phyloP scores from a whole-genome alignment of 306 rosid genomes.

The Vigna mungo region DNA sequence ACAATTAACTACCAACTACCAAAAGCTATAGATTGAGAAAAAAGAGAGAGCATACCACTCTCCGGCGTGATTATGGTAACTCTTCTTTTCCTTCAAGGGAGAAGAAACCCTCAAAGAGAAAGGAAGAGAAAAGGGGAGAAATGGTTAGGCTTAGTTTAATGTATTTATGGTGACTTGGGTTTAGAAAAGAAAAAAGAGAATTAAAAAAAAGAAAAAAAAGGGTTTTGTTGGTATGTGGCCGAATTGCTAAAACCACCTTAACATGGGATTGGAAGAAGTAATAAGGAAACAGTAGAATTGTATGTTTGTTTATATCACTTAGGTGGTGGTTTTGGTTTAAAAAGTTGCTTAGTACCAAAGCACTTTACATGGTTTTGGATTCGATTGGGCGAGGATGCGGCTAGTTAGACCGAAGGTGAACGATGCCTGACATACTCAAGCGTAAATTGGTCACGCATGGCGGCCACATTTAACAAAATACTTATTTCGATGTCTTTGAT shows the following conservation, averaged over 20 bases:
- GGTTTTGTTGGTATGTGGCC: constrained; percentile 2
- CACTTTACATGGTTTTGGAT: not conserved
- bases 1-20: not conserved
- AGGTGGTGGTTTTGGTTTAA: not conserved
- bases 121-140: not conserved
- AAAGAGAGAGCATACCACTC: constrained; percentile 27
- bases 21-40: not conserved
- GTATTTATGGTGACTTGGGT: not conserved
- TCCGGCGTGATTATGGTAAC: not conserved
- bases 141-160: not conserved
- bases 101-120: constrained; percentile 42
- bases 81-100: constrained; percentile 22
- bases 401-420: too few relatives aligned
- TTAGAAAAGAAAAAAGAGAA: not conserved
- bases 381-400: not conserved
- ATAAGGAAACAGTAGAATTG: not conserved
- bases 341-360: not conserved
- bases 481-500: too few relatives aligned
- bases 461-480: too few relatives aligned
- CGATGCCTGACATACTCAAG: too few relatives aligned
- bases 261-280: not conserved
- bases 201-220: not conserved
- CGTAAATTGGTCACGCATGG: too few relatives aligned
- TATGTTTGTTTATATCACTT: not conserved
- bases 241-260: constrained; percentile 13